Evolutionary conservation across 805 yeast species (phyloP).

Genomic region (Barnettozyma pratensis): DNA sequence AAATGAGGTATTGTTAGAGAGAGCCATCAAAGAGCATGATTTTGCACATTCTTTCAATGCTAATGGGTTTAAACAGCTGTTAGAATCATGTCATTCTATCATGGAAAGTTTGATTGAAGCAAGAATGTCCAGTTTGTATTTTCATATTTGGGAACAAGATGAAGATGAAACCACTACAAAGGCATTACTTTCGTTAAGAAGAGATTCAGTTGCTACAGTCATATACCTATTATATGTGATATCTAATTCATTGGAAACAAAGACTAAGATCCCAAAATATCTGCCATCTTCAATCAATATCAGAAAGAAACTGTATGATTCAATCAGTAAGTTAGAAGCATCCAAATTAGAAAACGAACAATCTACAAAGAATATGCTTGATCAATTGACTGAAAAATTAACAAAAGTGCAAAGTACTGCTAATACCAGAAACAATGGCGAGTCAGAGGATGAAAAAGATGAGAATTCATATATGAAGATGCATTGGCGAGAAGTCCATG

Average conservation of each 20-base stretch:
- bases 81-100: conserved; percentile 34
- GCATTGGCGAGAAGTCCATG: conserved; percentile 45
- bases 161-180: conserved; percentile 31
- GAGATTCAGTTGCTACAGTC: conserved; percentile 44
- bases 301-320: conserved; percentile 38
- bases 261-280: conserved; percentile 35
- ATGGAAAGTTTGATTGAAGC: conserved; percentile 43
- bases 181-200: conserved; percentile 36
- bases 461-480: conserved; percentile 20
- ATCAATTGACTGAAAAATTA: conserved; percentile 11
- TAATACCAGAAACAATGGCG: background rate
- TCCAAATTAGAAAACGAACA: conserved; percentile 3
- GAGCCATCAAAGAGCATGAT: conserved; percentile 33
- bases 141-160: conserved; percentile 42
- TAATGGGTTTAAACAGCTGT: conserved; percentile 27
- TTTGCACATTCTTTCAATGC: conserved; percentile 32
- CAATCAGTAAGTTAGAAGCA: conserved; percentile 29
- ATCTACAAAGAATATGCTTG: conserved; percentile 1
- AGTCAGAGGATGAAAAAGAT: conserved; percentile 6
- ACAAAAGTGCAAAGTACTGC: conserved; percentile 4
- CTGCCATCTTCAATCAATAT: conserved; percentile 40
- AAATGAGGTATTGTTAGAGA: conserved; percentile 30
- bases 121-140: conserved; percentile 42
- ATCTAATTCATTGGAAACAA: conserved; percentile 37
- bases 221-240: conserved; percentile 38